These are phyloP conservation scores for Podospora pseudocomata DNA, from an alignment of 495 filamentous ascomycete species.

Conservation along the genomic window DNA sequence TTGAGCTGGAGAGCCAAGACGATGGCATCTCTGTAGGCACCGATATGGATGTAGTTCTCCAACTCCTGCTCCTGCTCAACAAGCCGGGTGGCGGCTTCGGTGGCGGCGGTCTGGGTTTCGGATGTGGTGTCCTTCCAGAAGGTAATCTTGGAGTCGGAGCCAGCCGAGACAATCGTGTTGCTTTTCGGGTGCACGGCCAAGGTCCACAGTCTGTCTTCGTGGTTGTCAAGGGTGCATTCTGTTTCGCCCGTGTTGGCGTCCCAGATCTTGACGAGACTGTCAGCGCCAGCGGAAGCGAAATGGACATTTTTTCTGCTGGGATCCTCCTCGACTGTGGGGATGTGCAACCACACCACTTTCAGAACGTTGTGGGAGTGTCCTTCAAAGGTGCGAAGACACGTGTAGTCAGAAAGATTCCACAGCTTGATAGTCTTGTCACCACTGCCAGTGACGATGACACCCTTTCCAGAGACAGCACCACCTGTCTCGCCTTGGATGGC, in stretches of 20 bases:
- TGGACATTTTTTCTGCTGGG: constrained; percentile 53
- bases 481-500: constrained; percentile 61
- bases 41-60: constrained; percentile 81
- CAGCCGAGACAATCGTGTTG: constrained; percentile 78
- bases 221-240: constrained; percentile 88
- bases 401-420: constrained; percentile 91
- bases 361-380: constrained; percentile 93
- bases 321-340: constrained; percentile 46
- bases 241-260: constrained; percentile 74
- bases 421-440: constrained; percentile 95
- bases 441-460: constrained; percentile 79
- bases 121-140: constrained; percentile 93
- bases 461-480: constrained; percentile 61
- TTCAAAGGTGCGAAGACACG: constrained; percentile 88
- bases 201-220: constrained; percentile 90
- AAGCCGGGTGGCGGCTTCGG: constrained; percentile 66
- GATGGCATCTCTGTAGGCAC: constrained; percentile 87
- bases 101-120: constrained; percentile 67
- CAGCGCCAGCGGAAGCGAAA: constrained; percentile 83
- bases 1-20: constrained; percentile 87
- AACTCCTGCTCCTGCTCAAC: constrained; percentile 91
- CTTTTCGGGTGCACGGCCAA: constrained; percentile 65
- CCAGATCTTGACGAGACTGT: constrained; percentile 98
- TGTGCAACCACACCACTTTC: constrained; percentile 85
- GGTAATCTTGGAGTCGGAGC: constrained; percentile 82